Evolutionary conservation across 768 basidiomycete genomes (phyloP).

Genomic region (Mycena galopus): DNA sequence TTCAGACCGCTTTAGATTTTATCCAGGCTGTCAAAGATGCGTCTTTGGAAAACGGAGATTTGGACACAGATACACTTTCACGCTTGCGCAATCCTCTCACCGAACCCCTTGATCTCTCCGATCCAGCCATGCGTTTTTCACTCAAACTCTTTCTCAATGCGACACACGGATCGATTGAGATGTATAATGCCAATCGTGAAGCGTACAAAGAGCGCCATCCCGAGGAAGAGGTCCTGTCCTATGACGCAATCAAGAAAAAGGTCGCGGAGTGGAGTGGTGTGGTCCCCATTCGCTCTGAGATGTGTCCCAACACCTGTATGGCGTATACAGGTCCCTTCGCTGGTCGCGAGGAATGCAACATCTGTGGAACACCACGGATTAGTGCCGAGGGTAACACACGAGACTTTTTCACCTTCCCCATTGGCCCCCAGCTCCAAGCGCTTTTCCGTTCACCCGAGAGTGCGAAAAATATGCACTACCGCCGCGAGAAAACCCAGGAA

Average conservation of each 20-base stretch:
- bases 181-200: neutral
- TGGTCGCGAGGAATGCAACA: slow-evolving; percentile 33
- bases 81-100: neutral
- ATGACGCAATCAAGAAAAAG: neutral
- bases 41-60: slow-evolving; percentile 1
- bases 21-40: slow-evolving; percentile 1
- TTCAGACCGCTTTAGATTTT: neutral
- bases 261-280: slow-evolving; percentile 36
- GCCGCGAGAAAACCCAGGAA: neutral
- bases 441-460: slow-evolving; percentile 33
- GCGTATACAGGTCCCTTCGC: slow-evolving; percentile 44
- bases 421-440: slow-evolving; percentile 54
- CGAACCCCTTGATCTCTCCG: neutral
- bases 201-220: slow-evolving; percentile 7
- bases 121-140: neutral
- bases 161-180: neutral
- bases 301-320: slow-evolving; percentile 42
- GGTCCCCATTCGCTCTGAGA: slow-evolving; percentile 36
- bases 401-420: slow-evolving; percentile 47
- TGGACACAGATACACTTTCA: neutral
- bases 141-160: neutral
- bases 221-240: neutral
- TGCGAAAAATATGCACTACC: slow-evolving; percentile 32
- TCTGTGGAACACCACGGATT: slow-evolving; percentile 44
- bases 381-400: slow-evolving; percentile 7